Evolutionary conservation across 106 monocot genomes (phyloP).

Genomic region (Dioscorea alata): DNA sequence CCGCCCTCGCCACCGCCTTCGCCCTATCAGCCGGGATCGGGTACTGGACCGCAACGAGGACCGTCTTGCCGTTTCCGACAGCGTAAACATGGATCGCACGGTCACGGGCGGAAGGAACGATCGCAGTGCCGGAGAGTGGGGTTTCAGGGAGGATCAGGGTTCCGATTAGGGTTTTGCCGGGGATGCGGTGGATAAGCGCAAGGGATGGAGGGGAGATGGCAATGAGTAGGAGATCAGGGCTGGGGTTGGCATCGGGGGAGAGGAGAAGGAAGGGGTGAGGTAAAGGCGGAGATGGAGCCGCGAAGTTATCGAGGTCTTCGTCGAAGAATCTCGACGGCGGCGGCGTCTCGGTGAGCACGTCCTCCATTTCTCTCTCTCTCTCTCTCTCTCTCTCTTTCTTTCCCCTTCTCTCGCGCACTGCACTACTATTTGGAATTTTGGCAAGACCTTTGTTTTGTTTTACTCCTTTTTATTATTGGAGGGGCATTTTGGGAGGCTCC

Average conservation of each 20-base stretch:
- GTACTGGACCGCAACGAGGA: slow-evolving; percentile 38
- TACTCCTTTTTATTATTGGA: no score
- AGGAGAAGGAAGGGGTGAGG: slow-evolving; percentile 52
- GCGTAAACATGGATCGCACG: slow-evolving; percentile 51
- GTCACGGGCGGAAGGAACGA: slow-evolving; percentile 12
- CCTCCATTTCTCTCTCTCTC: slow-evolving; percentile 25
- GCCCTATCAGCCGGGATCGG: slow-evolving; percentile 41
- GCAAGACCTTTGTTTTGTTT: no score
- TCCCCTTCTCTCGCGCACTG: neutral
- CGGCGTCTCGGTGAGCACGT: slow-evolving; percentile 44
- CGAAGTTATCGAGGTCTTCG: slow-evolving; percentile 62
- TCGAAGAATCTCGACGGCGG: slow-evolving; percentile 53
- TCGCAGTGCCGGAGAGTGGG: slow-evolving; percentile 19
- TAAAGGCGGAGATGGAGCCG: slow-evolving; percentile 33
- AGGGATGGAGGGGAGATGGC: slow-evolving; percentile 43
- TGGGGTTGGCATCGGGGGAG: slow-evolving; percentile 12
- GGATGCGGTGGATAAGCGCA: slow-evolving; percentile 23
- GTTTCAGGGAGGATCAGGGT: slow-evolving; percentile 58
- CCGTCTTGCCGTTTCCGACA: slow-evolving; percentile 5
- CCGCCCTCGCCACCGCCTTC: slow-evolving; percentile 54
- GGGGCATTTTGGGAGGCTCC: no score
- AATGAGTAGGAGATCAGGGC: slow-evolving; percentile 18
- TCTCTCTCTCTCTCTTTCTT: no score
- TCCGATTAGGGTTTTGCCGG: slow-evolving; percentile 40
- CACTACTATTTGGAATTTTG: no score